These are phyloP conservation scores for Plasmodium blacklocki DNA, from an alignment of 169 alveolate genomes.

Conservation along the genomic window DNA sequence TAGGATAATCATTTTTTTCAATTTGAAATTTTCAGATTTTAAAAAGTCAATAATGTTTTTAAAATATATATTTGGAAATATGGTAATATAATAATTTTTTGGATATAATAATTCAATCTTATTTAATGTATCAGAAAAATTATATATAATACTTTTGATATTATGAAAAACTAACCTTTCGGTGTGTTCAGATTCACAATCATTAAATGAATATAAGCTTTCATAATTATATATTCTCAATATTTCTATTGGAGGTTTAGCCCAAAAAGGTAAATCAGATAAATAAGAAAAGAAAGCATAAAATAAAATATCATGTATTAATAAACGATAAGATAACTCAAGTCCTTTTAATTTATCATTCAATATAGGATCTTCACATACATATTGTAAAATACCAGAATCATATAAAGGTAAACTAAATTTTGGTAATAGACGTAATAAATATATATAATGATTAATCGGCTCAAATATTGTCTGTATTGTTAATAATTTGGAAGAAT, in stretches of 20 bases:
- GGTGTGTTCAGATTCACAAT: conserved; percentile 79
- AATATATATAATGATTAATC: conserved; percentile 49
- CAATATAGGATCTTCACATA: conserved; percentile 81
- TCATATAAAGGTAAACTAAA: conserved; percentile 84
- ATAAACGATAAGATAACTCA: conserved; percentile 81
- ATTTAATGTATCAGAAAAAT: conserved; percentile 77
- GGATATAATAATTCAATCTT: conserved; percentile 77
- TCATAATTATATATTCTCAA: conserved; percentile 79
- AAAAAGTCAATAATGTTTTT: conserved; percentile 76
- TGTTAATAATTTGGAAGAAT: conserved; percentile 76
- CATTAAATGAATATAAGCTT: conserved; percentile 79
- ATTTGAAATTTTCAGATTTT: conserved; percentile 74
- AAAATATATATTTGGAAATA: conserved; percentile 77
- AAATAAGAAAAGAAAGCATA: conserved; percentile 80
- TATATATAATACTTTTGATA: conserved; percentile 74
- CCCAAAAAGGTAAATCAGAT: conserved; percentile 84
- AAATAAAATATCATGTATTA: conserved; percentile 81
- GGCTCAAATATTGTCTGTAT: conserved; percentile 71
- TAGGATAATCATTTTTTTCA: conserved; percentile 72
- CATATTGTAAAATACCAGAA: conserved; percentile 80
- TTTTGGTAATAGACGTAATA: conserved; percentile 78
- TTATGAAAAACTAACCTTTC: conserved; percentile 81
- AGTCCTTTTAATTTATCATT: conserved; percentile 80
- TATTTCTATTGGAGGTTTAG: conserved; percentile 80
- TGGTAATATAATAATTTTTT: conserved; percentile 63